These are phyloP conservation scores for Ophiostoma populinum DNA, from an alignment of 2,329 filamentous ascomycete species.

Conservation along the genomic window DNA sequence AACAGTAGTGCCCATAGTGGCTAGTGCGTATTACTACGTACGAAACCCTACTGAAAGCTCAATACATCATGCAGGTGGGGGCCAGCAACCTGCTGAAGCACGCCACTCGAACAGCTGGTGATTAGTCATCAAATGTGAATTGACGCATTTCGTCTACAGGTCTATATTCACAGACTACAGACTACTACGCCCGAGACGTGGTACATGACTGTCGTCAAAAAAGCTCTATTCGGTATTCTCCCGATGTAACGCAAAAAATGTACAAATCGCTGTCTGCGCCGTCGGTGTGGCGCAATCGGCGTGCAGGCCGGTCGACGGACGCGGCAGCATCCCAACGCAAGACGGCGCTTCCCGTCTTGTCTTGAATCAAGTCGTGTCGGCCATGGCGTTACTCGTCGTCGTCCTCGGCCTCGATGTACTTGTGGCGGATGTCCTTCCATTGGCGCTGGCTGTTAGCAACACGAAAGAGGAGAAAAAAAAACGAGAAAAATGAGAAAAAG, in stretches of 20 bases:
- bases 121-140: too few relatives aligned
- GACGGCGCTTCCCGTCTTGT: neutral
- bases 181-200: too few relatives aligned
- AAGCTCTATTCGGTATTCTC: neutral
- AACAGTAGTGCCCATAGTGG: too few relatives aligned
- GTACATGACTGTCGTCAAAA: too few relatives aligned
- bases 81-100: too few relatives aligned
- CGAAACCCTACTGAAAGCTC: too few relatives aligned
- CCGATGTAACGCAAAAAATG: neutral
- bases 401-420: slow-evolving; percentile 58
- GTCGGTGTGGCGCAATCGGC: neutral
- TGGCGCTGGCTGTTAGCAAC: slow-evolving; percentile 49
- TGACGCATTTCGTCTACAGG: too few relatives aligned
- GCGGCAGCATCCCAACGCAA: neutral
- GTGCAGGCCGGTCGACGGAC: neutral
- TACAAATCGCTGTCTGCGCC: slow-evolving; percentile 1
- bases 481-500: too few relatives aligned
- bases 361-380: neutral
- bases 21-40: too few relatives aligned
- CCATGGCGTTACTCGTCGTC: slow-evolving; percentile 42
- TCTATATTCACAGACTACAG: neutral
- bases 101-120: too few relatives aligned
- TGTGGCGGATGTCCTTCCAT: slow-evolving; percentile 98
- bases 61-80: too few relatives aligned
- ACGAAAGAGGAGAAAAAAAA: too few relatives aligned